These are phyloP conservation scores for Alloteropsis semialata DNA, from an alignment of 176 grass and related monocot species.

Conservation along the genomic window DNA sequence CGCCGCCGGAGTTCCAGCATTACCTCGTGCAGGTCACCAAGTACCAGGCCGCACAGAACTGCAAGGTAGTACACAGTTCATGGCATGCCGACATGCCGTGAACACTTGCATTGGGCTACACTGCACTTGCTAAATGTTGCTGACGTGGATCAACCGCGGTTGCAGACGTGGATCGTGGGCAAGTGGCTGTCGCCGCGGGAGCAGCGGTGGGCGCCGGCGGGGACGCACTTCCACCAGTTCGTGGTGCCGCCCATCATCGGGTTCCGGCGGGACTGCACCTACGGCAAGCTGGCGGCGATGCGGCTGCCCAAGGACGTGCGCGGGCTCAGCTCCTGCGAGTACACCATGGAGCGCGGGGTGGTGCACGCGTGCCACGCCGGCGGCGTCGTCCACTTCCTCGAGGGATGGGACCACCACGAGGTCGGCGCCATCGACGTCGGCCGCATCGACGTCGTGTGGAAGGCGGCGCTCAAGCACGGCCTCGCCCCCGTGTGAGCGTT, in stretches of 20 bases:
- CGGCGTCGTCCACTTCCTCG: slow-evolving; percentile 77
- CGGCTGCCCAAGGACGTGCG: slow-evolving; percentile 76
- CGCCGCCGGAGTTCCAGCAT: slow-evolving; percentile 61
- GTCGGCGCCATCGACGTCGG: slow-evolving; percentile 86
- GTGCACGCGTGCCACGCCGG: slow-evolving; percentile 93
- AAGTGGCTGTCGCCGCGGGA: slow-evolving; percentile 82
- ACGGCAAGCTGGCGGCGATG: slow-evolving; percentile 84
- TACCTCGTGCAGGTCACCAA: slow-evolving; percentile 91
- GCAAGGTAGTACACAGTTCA: no score
- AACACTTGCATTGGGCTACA: no score
- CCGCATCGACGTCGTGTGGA: slow-evolving; percentile 79
- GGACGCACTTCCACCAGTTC: slow-evolving; percentile 98
- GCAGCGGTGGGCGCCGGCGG: slow-evolving; percentile 71
- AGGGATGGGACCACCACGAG: slow-evolving; percentile 86
- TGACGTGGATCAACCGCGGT: not conserved
- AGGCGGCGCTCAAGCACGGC: slow-evolving; percentile 79
- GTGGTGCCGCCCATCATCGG: slow-evolving; percentile 83
- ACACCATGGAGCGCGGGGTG: slow-evolving; percentile 72
- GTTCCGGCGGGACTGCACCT: slow-evolving; percentile 84
- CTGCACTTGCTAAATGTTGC: not conserved
- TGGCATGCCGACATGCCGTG: not conserved
- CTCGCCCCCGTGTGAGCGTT: slow-evolving; percentile 54
- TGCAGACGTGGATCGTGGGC: slow-evolving; percentile 79
- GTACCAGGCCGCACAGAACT: slow-evolving; percentile 68
- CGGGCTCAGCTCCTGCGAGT: slow-evolving; percentile 73